Conservation (phyloP, 2,329 filamentous ascomycete species). For the Venturia effusa region DNA sequence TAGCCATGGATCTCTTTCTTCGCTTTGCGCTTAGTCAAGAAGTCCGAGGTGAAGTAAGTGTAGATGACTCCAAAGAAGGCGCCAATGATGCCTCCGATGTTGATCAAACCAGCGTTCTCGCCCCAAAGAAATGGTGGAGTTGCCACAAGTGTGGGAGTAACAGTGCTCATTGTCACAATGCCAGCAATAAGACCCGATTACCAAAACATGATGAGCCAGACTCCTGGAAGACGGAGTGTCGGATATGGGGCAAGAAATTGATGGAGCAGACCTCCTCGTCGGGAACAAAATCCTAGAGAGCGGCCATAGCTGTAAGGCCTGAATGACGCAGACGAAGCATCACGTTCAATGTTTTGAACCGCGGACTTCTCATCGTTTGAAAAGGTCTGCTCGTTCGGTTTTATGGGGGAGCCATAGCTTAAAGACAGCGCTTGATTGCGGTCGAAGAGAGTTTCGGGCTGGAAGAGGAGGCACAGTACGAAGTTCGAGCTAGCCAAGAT, state of each 20-base stretch:
- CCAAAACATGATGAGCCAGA: slow-evolving; percentile 31
- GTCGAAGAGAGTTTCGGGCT: slow-evolving; percentile 30
- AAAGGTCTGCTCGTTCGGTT: slow-evolving; percentile 16
- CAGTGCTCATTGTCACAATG: slow-evolving; percentile 27
- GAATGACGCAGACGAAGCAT: not conserved
- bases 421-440: slow-evolving; percentile 18
- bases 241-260: slow-evolving; percentile 29
- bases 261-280: slow-evolving; percentile 22
- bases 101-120: slow-evolving; percentile 27
- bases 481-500: slow-evolving; percentile 24
- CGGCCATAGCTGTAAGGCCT: slow-evolving; percentile 19
- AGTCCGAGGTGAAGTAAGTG: slow-evolving; percentile 29
- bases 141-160: slow-evolving; percentile 27
- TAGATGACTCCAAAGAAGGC: slow-evolving; percentile 24
- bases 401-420: slow-evolving; percentile 13
- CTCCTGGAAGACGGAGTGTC: slow-evolving; percentile 28
- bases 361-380: not conserved
- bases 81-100: slow-evolving; percentile 28
- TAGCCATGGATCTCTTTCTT: slow-evolving; percentile 26
- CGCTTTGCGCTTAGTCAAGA: slow-evolving; percentile 25
- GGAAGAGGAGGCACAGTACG: slow-evolving; percentile 24
- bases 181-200: slow-evolving; percentile 32
- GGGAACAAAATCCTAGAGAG: slow-evolving; percentile 26
- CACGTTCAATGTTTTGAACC: not conserved
- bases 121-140: slow-evolving; percentile 33